phyloP scores from a whole-genome alignment of 2,329 filamentous ascomycete genomes.

The Microdochium bolleyi region DNA sequence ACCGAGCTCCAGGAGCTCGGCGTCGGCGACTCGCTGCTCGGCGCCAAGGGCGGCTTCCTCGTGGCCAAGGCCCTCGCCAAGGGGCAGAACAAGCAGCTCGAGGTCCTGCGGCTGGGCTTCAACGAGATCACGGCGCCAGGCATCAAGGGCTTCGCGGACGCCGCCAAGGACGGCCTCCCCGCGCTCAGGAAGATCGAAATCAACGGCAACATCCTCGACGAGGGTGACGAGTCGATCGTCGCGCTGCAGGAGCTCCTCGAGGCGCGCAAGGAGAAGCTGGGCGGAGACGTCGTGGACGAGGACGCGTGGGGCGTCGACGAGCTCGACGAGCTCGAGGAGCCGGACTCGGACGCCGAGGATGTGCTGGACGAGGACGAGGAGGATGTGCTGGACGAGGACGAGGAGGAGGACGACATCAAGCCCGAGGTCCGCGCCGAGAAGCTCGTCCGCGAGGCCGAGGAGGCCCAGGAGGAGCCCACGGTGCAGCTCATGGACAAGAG shows the following conservation, averaged over 20 bases:
- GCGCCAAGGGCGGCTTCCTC: constrained; percentile 65
- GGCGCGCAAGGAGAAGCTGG: constrained; percentile 67
- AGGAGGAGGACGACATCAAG: constrained; percentile 46
- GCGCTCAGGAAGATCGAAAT: constrained; percentile 79
- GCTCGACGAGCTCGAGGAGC: constrained; percentile 76
- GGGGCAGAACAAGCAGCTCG: constrained; percentile 71
- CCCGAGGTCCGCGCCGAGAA: constrained; percentile 61
- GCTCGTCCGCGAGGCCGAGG: constrained; percentile 59
- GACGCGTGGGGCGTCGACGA: constrained; percentile 81
- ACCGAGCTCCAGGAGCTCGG: constrained; percentile 71
- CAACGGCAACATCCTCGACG: constrained; percentile 91
- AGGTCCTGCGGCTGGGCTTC: constrained; percentile 79
- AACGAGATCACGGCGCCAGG: constrained; percentile 84
- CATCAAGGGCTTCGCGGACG: constrained; percentile 62
- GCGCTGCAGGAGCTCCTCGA: constrained; percentile 65
- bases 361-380: constrained; percentile 61
- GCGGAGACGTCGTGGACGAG: constrained; percentile 60
- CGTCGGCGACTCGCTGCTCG: constrained; percentile 80
- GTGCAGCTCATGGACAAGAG: constrained; percentile 64
- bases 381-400: no score
- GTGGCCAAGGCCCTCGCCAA: constrained; percentile 65
- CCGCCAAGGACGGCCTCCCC: constrained; percentile 61
- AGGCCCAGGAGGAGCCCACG: constrained; percentile 67
- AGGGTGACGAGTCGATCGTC: constrained; percentile 70
- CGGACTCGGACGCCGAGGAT: constrained; percentile 61